Base-by-base conservation (phyloP, 2,329 filamentous ascomycete genomes). In the Colletotrichum sp. region DNA sequence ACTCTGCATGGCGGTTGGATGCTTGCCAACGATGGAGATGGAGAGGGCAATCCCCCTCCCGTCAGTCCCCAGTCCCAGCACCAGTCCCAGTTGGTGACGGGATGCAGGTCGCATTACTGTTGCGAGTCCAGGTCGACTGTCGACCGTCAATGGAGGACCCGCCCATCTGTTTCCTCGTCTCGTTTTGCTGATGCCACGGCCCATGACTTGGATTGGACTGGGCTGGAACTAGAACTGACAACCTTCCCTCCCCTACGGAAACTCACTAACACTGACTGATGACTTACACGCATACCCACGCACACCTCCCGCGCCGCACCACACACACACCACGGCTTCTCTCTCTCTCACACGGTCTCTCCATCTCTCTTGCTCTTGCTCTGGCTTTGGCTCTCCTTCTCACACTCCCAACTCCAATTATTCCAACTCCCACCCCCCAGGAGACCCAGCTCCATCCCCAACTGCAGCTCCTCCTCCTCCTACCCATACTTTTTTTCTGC, bases 301-400 rank as follows among this genome's bases (percentile, higher is more conserved):
- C 79, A 78, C 67, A 74, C 81, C 79, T 71, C 77, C 75, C 75
- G 77, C 76, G 28, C 72, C 77, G 39, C 72, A 78, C 57, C 67
- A 32, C 71, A 79, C 64, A 79, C 64, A 73, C 65, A 59, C 49
- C 65, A 66, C 64, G 24, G 64, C 76, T 69, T 78, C 75, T 69
- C 72, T 72, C 69, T 73, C 78, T 21, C 77, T 39, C 28, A 34
- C 64, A 49, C 64, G 10, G 26, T 36, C 55, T 26, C 39, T 49
- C 39, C 39, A 12, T 49, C 39, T n/a, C 39, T 49, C 18, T 49
- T n/a, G 18, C 39, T 44, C 7, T 49, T 3, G 39, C 39, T 49
- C 18, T 49, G 18, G 18, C 39, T n/a, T 3, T 49, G 18, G 39
- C 39, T n/a, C 18, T 59, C 24, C 62, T 67, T 60, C 62, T 68